These are phyloP conservation scores for Cucumis hystrix DNA, from an alignment of 306 rosid genomes.

Conservation along the genomic window DNA sequence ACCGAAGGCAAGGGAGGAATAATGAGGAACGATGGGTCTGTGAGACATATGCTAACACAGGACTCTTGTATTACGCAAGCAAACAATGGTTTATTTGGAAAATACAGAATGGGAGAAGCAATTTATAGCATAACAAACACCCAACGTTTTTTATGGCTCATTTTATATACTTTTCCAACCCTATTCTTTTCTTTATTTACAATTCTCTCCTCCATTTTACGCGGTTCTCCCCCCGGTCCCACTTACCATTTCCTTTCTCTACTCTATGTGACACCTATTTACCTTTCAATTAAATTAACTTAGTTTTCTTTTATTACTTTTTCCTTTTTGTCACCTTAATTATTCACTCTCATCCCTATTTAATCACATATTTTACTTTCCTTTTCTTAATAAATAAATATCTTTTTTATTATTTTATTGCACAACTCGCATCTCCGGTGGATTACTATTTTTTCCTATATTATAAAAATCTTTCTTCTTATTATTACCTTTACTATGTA, in stretches of 20 bases:
- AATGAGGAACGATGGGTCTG: constrained; percentile 28
- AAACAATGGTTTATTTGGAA: not conserved
- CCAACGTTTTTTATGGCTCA: not conserved
- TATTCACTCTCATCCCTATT: not conserved
- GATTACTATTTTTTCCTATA: too few relatives aligned
- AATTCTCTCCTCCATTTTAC: not conserved
- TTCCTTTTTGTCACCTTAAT: not conserved
- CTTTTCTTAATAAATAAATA: not conserved
- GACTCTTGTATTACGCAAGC: not conserved
- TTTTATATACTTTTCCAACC: not conserved
- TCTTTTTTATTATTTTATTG: not conserved
- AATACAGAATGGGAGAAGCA: not conserved
- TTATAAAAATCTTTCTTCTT: too few relatives aligned
- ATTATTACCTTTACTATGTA: too few relatives aligned
- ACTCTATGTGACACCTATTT: not conserved
- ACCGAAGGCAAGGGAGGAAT: constrained; percentile 32
- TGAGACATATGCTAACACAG: constrained; percentile 30
- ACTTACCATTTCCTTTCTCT: not conserved
- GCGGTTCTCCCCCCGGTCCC: not conserved
- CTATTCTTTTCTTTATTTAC: not conserved
- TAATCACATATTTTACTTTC: not conserved
- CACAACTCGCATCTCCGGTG: not conserved
- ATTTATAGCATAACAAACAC: not conserved
- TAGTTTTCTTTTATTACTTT: not conserved
- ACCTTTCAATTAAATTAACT: not conserved